Base-by-base conservation (phyloP, 768 basidiomycete genomes). In the Auriscalpium microsporum region DNA sequence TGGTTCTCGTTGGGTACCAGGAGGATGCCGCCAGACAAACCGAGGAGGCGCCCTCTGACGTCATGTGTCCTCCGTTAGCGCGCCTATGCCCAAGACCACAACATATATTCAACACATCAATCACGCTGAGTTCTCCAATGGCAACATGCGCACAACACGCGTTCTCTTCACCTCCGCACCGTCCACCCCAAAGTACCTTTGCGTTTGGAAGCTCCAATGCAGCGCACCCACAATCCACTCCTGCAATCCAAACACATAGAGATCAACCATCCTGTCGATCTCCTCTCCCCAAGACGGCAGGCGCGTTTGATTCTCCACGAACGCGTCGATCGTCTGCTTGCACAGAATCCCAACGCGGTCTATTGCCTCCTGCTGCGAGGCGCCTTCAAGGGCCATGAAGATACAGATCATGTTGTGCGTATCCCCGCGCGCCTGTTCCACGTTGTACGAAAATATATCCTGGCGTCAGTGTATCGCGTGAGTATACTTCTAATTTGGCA, bases 391-490 rank as follows among this genome's bases (percentile, higher is more conserved):
- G 59, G 80, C 65, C 84, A 89, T 90, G 58, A 88, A 80, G 58
- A 90, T 85, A 36, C 78, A 75, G 62, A 92, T 84, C 84, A 90
- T 87, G 71, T 91, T 90, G 69, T 90, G 88, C 2, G 82, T 86
- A 66, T 92, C 84, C 28, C 86, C 86, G 69, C 81, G 80, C 17
- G 86, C 80, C 65, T 90, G 89, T 66, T 92, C 89, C 60, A 86
- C 82, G 69, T 90, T 88, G 73, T 83, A 91, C 19, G 89, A 90
- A 70, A 88, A 90, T 64, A 91, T 81, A 69, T 91, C 88, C 88
- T 89, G 62, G 45, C 53, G 62, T 52, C 54, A 51, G 60, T 3
- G 28, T 28, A 28, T 28, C 28, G 28, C 28, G 7, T 28, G 28
- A 28, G 28, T 28, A 28, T 28, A 28, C 28, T 4, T 28, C 28